A percentile compares a stretch with the other conserved stretches of the same genome.
Evolutionary conservation across 345 rosid genomes (phyloP).

Genomic region (Sonneratia caseolaris): DNA sequence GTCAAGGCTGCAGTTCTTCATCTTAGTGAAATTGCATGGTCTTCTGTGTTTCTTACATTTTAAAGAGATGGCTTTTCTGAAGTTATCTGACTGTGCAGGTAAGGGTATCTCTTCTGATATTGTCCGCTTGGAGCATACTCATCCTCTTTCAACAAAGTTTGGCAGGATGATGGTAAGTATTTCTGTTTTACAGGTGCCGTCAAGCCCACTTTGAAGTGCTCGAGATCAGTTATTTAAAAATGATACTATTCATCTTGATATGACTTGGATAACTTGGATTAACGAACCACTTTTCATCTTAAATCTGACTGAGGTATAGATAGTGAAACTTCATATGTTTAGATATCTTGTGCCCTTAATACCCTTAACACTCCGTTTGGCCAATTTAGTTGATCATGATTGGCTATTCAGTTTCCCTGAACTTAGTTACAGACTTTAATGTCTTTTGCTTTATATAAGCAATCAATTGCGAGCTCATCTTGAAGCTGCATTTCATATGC

Average conservation of each 20-base stretch:
- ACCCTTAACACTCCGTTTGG: neutral
- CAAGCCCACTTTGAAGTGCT: neutral
- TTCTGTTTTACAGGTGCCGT: neutral
- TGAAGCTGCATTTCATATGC: conserved; percentile 13
- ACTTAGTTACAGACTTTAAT: neutral
- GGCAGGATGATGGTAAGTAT: conserved; percentile 60
- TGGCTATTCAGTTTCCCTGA: neutral
- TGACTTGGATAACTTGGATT: neutral
- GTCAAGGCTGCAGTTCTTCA: neutral
- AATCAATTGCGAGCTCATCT: neutral
- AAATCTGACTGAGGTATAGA: neutral
- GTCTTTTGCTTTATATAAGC: neutral
- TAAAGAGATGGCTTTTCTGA: conserved; percentile 12
- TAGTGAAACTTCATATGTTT: neutral
- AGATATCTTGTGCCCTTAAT: neutral
- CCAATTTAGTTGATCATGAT: neutral
- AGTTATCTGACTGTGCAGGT: conserved; percentile 22
- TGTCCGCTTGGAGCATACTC: conserved; percentile 35
- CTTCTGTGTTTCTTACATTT: conserved; percentile 1
- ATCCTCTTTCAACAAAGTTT: conserved; percentile 44
- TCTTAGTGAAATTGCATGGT: neutral
- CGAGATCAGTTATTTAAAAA: neutral
- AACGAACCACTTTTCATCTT: neutral
- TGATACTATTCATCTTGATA: neutral
- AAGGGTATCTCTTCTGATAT: conserved; percentile 23